Conservation (phyloP, 306 rosid species). For the Leucaena leucocephala region DNA sequence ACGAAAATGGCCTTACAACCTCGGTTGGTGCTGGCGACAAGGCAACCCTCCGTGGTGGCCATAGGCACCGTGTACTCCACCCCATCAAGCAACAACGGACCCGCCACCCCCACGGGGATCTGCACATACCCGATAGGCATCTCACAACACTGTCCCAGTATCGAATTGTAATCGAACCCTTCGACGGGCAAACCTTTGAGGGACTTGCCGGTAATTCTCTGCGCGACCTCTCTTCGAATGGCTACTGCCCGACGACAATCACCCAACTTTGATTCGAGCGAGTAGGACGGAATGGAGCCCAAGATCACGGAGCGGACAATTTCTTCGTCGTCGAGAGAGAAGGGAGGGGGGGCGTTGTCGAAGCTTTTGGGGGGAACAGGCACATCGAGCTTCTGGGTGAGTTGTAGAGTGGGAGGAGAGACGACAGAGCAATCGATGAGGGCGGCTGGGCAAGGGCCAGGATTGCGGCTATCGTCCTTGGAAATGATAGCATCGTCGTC, state of each 20-base stretch:
- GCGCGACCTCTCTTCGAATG: constrained; percentile 67
- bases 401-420: neutral
- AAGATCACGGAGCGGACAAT: constrained; percentile 56
- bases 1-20: constrained; percentile 83
- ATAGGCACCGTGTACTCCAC: constrained; percentile 73
- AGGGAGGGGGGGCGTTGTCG: neutral
- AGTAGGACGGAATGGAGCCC: constrained; percentile 67
- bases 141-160: constrained; percentile 93
- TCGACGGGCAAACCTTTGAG: constrained; percentile 65
- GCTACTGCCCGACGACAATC: constrained; percentile 72
- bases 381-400: constrained; percentile 27
- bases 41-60: constrained; percentile 93
- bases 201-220: constrained; percentile 57
- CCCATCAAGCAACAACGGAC: constrained; percentile 77
- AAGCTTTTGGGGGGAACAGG: constrained; percentile 21
- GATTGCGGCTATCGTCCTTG: constrained; percentile 40
- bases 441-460: constrained; percentile 49
- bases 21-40: constrained; percentile 87
- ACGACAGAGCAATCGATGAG: constrained; percentile 43
- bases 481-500: constrained; percentile 46
- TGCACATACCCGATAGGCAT: constrained; percentile 87
- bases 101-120: constrained; percentile 91
- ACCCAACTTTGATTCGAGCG: constrained; percentile 67
- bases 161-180: constrained; percentile 75
- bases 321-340: constrained; percentile 60